Percentiles rank a stretch among this genome's conserved stretches.
These are phyloP conservation scores for Phytophthora fragariaefolia DNA, from an alignment of 352 stramenopile species.

Conservation along the genomic window DNA sequence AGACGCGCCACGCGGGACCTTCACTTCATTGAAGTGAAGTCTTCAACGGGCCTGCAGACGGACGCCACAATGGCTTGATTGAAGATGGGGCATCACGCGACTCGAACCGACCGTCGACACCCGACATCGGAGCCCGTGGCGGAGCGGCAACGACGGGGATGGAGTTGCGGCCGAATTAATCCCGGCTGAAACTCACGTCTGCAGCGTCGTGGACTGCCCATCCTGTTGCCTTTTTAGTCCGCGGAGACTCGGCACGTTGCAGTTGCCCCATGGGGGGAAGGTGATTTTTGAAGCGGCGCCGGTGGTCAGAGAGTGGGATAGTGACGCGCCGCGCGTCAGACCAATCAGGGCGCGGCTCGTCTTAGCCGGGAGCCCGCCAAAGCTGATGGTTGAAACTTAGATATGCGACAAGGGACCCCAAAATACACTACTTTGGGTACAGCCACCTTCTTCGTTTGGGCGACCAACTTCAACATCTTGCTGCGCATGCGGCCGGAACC, in stretches of 20 bases:
- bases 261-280: constrained; percentile 1
- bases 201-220: not conserved
- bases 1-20: constrained; percentile 21
- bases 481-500: too few relatives aligned
- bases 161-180: constrained; percentile 2
- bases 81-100: constrained; percentile 7
- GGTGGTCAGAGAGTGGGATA: constrained; percentile 1
- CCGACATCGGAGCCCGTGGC: not conserved
- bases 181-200: not conserved
- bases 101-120: not conserved
- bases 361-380: too few relatives aligned
- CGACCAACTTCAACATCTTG: not conserved
- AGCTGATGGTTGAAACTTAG: too few relatives aligned
- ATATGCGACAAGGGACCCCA: not conserved
- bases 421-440: not conserved
- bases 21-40: constrained; percentile 26
- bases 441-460: not conserved
- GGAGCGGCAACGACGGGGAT: not conserved
- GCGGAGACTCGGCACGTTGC: not conserved
- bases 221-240: not conserved
- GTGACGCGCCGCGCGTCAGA: not conserved
- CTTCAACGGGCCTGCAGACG: constrained; percentile 17
- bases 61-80: constrained; percentile 10
- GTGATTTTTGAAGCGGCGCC: constrained; percentile 2
- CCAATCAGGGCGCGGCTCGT: not conserved